Percentiles rank a stretch among this genome's conserved stretches.
These are phyloP conservation scores for Diddensiella santjacobensis DNA, from an alignment of 805 yeast species.

Conservation along the genomic window DNA sequence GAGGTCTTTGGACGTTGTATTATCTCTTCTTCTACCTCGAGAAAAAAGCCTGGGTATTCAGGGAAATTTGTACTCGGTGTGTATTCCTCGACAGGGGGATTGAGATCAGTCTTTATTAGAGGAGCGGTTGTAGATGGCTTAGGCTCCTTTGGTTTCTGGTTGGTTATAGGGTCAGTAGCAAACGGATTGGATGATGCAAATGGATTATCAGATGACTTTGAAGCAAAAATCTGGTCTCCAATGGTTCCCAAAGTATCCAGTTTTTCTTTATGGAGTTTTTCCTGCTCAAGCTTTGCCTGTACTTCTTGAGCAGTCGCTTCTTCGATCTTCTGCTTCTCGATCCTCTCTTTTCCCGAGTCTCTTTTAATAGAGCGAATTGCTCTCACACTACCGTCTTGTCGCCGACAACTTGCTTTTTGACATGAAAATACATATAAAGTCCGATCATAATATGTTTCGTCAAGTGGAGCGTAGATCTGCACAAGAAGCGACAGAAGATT, in stretches of 20 bases:
- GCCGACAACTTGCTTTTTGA: constrained; percentile 55
- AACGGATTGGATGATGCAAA: constrained; percentile 22
- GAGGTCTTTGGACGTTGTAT: constrained; percentile 45
- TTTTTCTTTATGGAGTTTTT: constrained; percentile 5
- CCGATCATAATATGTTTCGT: constrained; percentile 69
- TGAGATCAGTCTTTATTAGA: constrained; percentile 8
- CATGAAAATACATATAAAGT: constrained; percentile 80
- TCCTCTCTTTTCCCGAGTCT: constrained; percentile 46
- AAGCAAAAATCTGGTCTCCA: constrained; percentile 14
- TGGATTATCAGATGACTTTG: constrained; percentile 16
- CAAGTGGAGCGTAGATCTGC: constrained; percentile 81
- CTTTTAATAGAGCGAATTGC: constrained; percentile 73
- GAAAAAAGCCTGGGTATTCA: constrained; percentile 44
- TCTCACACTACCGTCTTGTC: constrained; percentile 65
- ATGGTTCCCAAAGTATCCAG: constrained; percentile 10
- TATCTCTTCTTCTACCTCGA: constrained; percentile 68
- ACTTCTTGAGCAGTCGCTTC: constrained; percentile 6
- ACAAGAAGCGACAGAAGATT: constrained; percentile 59
- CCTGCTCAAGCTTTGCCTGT: constrained; percentile 10
- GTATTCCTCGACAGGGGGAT: constrained; percentile 16
- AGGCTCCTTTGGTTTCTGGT: background rate
- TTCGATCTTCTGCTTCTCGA: constrained; percentile 40
- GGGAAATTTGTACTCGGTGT: constrained; percentile 5
- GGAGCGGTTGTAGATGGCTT: constrained; percentile 3
- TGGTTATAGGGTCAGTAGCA: constrained; percentile 6